phyloP scores from a whole-genome alignment of 495 filamentous ascomycete species.

The Hyaloscypha finlandica region DNA sequence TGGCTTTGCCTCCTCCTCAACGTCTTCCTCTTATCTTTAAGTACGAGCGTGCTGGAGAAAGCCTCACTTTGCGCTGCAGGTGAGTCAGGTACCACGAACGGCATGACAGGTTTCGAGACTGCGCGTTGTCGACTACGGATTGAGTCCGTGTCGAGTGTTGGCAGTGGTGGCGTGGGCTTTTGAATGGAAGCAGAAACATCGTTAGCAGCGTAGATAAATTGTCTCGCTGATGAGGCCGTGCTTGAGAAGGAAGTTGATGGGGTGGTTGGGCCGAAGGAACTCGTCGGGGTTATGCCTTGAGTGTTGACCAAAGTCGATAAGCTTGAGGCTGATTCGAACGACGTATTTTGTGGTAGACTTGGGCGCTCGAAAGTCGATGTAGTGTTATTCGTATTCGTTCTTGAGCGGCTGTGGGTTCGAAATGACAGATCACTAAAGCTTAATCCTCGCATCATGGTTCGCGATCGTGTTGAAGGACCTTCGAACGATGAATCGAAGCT shows the following conservation, averaged over 20 bases:
- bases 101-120: not conserved
- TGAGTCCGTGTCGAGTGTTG: not conserved
- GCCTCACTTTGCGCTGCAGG: conserved; percentile 10
- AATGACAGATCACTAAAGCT: not conserved
- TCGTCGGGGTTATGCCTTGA: not conserved
- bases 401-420: not conserved
- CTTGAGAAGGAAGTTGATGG: not conserved
- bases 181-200: not conserved
- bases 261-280: not conserved
- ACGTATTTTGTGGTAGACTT: not conserved
- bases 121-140: not conserved
- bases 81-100: not conserved
- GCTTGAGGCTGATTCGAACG: not conserved
- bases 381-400: not conserved
- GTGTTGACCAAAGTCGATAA: not conserved
- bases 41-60: not conserved
- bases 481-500: not conserved
- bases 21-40: not conserved
- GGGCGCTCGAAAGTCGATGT: not conserved
- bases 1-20: not conserved
- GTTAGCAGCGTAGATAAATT: not conserved
- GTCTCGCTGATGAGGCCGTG: not conserved
- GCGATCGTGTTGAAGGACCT: not conserved
- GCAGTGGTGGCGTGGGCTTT: not conserved
- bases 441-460: not conserved